Conservation (phyloP, 1,284 basidiomycete species). For the Sanghuangporus sanghuang region DNA sequence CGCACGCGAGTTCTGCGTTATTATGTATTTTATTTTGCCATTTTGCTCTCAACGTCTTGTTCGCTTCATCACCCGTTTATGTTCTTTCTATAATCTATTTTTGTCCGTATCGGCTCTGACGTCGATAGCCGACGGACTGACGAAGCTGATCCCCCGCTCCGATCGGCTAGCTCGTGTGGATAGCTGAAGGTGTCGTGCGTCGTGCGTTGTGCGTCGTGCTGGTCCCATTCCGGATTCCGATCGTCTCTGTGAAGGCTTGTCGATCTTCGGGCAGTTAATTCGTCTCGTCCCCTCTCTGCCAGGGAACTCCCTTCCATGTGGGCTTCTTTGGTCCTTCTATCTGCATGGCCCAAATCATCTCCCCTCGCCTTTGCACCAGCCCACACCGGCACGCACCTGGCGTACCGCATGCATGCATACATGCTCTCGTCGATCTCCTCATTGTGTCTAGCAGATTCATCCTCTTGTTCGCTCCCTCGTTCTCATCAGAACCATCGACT, state of each 20-base stretch:
- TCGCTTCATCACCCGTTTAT: too few species aligned
- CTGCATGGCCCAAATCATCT: background rate
- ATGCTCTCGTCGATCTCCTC: background rate
- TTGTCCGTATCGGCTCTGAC: too few species aligned
- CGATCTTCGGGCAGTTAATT: background rate
- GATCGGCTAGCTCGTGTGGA: background rate
- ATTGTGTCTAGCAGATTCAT: background rate
- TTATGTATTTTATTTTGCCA: conserved; percentile 6
- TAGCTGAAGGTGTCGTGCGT: background rate
- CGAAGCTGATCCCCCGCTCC: background rate
- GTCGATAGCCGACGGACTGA: too few species aligned
- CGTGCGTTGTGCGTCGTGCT: too few species aligned
- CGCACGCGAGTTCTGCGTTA: background rate
- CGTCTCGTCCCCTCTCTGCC: background rate
- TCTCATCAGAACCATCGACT: background rate
- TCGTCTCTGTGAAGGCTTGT: background rate
- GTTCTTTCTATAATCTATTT: too few species aligned
- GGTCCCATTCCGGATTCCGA: background rate
- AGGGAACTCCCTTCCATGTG: background rate
- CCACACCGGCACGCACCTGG: background rate
- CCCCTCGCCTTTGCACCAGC: background rate
- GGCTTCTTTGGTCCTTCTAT: background rate
- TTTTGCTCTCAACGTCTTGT: background rate
- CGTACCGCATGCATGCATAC: background rate
- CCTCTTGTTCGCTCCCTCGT: background rate